Percentiles rank a stretch among this genome's conserved stretches.
Conservation (phyloP, 2,329 filamentous ascomycete species). For the Madurella fahalii region DNA sequence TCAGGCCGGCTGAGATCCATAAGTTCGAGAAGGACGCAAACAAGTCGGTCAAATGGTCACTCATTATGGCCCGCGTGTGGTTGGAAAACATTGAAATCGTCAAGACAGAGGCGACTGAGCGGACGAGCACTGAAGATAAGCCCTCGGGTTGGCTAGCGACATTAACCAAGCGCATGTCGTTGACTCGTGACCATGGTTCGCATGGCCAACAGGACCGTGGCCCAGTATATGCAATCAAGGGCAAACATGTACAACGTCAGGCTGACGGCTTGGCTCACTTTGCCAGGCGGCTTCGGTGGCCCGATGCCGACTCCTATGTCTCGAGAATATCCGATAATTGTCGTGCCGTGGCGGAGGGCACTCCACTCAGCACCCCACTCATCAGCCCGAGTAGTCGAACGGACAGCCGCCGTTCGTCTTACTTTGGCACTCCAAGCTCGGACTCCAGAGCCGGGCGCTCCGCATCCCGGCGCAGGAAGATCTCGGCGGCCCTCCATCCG, state of each 20-base stretch:
- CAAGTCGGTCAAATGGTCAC: slow-evolving; percentile 61
- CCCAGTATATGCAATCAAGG: slow-evolving; percentile 48
- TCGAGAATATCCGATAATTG: slow-evolving; percentile 47
- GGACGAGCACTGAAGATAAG: slow-evolving; percentile 30
- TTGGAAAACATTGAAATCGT: slow-evolving; percentile 63
- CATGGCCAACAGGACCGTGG: slow-evolving; percentile 32
- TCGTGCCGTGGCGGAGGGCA: slow-evolving; percentile 39
- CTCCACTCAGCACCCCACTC: slow-evolving; percentile 39
- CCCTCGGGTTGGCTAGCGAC: slow-evolving; percentile 52
- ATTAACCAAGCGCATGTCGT: slow-evolving; percentile 51
- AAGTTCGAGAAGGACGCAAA: slow-evolving; percentile 61
- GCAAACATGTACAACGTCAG: slow-evolving; percentile 55
- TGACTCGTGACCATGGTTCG: slow-evolving; percentile 37
- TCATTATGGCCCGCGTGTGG: slow-evolving; percentile 61
- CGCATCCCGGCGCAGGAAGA: slow-evolving; percentile 46
- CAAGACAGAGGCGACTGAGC: slow-evolving; percentile 36
- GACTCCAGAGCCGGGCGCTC: slow-evolving; percentile 27
- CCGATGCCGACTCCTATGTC: slow-evolving; percentile 52
- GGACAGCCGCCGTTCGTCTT: slow-evolving; percentile 40
- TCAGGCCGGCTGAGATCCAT: slow-evolving; percentile 54
- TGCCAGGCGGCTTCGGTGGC: slow-evolving; percentile 59
- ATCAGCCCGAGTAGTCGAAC: slow-evolving; percentile 35
- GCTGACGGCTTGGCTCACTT: slow-evolving; percentile 61
- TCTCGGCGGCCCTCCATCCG: slow-evolving; percentile 54
- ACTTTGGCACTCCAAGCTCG: slow-evolving; percentile 38